These are phyloP conservation scores for Agaricus subrufescens DNA, from an alignment of 768 basidiomycete genomes.

Conservation along the genomic window DNA sequence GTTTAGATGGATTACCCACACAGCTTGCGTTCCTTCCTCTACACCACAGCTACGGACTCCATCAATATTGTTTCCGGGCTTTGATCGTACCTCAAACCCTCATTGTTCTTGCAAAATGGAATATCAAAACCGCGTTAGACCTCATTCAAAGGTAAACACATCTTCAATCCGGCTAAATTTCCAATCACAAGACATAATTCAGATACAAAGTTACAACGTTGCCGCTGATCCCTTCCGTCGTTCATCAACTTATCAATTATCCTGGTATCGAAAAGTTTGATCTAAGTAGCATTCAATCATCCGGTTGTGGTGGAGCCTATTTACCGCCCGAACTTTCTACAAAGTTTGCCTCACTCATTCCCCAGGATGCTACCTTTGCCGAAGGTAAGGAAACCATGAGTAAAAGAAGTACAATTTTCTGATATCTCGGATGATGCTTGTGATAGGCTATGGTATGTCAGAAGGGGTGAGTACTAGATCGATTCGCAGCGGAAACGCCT, in stretches of 20 bases:
- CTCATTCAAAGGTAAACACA: constrained; percentile 52
- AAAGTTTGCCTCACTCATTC: constrained; percentile 33
- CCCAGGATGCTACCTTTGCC: constrained; percentile 24
- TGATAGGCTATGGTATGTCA: constrained; percentile 66
- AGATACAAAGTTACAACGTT: constrained; percentile 55
- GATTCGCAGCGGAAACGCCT: neutral
- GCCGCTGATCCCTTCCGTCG: constrained; percentile 54
- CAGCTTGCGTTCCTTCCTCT: constrained; percentile 59
- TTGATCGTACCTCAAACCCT: constrained; percentile 42
- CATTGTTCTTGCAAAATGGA: constrained; percentile 60
- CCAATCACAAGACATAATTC: neutral
- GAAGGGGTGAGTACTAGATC: constrained; percentile 45
- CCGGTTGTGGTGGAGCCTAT: constrained; percentile 61
- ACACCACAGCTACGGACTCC: constrained; percentile 65
- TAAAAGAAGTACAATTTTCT: neutral
- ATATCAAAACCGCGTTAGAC: constrained; percentile 43
- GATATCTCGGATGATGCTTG: neutral
- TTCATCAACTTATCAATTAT: constrained; percentile 62
- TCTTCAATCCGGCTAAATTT: too few relatives aligned
- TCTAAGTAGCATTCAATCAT: constrained; percentile 40
- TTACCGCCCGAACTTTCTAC: constrained; percentile 51
- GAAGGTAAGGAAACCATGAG: constrained; percentile 37
- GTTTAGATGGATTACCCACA: constrained; percentile 42
- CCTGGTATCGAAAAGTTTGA: constrained; percentile 44
- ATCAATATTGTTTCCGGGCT: constrained; percentile 43